Conservation (phyloP, 1,284 basidiomycete genomes). For the Rhodotorula sp. region DNA sequence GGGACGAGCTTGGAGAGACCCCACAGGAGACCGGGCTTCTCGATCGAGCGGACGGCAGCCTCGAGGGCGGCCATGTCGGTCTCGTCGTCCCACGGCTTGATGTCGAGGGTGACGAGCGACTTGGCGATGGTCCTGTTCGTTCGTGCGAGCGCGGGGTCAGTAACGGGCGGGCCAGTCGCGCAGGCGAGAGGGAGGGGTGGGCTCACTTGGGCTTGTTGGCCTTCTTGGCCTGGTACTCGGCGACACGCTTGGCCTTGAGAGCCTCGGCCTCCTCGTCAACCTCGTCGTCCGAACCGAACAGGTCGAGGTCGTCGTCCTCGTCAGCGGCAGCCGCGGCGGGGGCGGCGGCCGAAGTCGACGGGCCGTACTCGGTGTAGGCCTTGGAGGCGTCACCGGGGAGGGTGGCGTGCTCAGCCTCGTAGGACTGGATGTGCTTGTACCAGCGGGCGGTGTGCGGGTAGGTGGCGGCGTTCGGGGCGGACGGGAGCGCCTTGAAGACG, state of each 20-base stretch:
- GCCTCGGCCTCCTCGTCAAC: slow-evolving; percentile 92
- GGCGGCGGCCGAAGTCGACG: slow-evolving; percentile 47
- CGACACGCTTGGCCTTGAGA: slow-evolving; percentile 92
- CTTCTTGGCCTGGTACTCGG: slow-evolving; percentile 91
- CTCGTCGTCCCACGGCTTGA: slow-evolving; percentile 98
- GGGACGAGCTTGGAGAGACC: slow-evolving; percentile 65
- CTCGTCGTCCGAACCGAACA: slow-evolving; percentile 85
- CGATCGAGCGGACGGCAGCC: slow-evolving; percentile 76
- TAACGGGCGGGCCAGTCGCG: no score
- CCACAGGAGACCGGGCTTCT: slow-evolving; percentile 93
- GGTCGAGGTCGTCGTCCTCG: slow-evolving; percentile 83
- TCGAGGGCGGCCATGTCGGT: slow-evolving; percentile 93
- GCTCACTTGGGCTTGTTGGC: slow-evolving; percentile 69
- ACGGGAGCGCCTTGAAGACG: slow-evolving; percentile 77
- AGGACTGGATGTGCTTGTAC: slow-evolving; percentile 92
- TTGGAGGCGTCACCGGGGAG: slow-evolving; percentile 80
- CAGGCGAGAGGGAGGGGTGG: no score
- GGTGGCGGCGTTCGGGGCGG: slow-evolving; percentile 64
- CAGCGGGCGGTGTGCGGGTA: slow-evolving; percentile 84
- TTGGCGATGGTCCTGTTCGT: slow-evolving; percentile 67
- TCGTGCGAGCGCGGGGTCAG: not conserved
- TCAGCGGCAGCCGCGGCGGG: slow-evolving; percentile 53
- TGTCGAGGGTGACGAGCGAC: slow-evolving; percentile 93
- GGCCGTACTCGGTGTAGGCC: slow-evolving; percentile 58
- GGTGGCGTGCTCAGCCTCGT: slow-evolving; percentile 69